Conservation (phyloP, 345 rosid genomes). For the Jatropha curcas region DNA sequence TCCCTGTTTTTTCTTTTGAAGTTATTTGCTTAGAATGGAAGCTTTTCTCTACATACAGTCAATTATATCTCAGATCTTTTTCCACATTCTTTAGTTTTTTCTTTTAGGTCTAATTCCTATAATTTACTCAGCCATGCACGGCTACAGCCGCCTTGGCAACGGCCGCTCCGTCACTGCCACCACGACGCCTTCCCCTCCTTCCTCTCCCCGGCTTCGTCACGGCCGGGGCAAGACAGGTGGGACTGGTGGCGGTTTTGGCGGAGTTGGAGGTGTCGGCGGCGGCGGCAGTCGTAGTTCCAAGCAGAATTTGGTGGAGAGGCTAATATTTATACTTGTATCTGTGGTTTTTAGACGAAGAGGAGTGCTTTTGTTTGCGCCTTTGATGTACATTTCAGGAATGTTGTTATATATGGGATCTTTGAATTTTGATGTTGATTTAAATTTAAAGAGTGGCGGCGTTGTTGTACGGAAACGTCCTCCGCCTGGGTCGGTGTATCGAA, state of each 20-base stretch:
- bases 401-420: conserved; percentile 83
- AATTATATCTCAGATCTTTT: not conserved
- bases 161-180: conserved; percentile 42
- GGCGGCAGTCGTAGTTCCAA: conserved; percentile 29
- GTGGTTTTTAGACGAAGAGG: conserved; percentile 77
- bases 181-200: conserved; percentile 62
- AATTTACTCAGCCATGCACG: conserved; percentile 48
- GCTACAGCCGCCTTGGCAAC: conserved; percentile 81
- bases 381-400: conserved; percentile 84
- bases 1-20: no score
- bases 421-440: conserved; percentile 62
- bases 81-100: not conserved
- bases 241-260: conserved; percentile 6
- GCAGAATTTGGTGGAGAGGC: conserved; percentile 53
- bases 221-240: conserved; percentile 39
- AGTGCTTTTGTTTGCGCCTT: conserved; percentile 75
- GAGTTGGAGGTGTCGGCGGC: conserved; percentile 24
- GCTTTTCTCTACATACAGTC: not conserved
- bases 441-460: conserved; percentile 55
- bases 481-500: conserved; percentile 78
- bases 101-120: not conserved
- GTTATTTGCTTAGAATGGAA: not conserved
- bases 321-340: conserved; percentile 53
- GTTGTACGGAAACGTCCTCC: conserved; percentile 57
- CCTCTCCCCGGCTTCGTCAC: conserved; percentile 80